Evolutionary conservation across 257 asterid species (phyloP).

Genomic region (Datura wrightii): DNA sequence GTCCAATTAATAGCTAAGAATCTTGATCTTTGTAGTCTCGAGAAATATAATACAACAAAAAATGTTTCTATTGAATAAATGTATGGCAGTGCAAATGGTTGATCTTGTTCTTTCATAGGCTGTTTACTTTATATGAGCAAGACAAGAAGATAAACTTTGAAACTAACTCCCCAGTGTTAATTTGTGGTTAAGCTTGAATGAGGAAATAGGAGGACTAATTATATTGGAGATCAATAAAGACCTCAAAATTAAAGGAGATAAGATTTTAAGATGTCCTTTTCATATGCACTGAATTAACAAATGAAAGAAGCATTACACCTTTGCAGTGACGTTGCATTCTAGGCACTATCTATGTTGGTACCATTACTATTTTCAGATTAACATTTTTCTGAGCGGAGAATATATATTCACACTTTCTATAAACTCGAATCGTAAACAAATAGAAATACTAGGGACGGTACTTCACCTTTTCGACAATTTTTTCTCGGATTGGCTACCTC

Average conservation of each 20-base stretch:
- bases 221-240: neutral
- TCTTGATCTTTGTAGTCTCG: neutral
- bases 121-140: neutral
- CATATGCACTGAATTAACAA: neutral
- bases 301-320: constrained; percentile 5
- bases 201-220: neutral
- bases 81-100: neutral
- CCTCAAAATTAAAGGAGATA: neutral
- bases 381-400: neutral
- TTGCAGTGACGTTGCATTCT: neutral
- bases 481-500: constrained; percentile 4
- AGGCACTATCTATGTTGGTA: neutral
- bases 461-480: neutral
- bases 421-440: neutral
- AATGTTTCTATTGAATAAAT: neutral
- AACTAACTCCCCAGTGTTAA: neutral
- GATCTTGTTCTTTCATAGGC: neutral
- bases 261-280: neutral
- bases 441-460: neutral
- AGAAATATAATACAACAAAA: neutral
- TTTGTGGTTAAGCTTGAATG: neutral
- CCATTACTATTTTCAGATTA: neutral
- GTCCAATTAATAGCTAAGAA: neutral
- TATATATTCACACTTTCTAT: neutral
- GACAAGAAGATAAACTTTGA: neutral